phyloP scores from a whole-genome alignment of 1,139 yeast genomes.

The Geotrichum citri-aurantii region DNA sequence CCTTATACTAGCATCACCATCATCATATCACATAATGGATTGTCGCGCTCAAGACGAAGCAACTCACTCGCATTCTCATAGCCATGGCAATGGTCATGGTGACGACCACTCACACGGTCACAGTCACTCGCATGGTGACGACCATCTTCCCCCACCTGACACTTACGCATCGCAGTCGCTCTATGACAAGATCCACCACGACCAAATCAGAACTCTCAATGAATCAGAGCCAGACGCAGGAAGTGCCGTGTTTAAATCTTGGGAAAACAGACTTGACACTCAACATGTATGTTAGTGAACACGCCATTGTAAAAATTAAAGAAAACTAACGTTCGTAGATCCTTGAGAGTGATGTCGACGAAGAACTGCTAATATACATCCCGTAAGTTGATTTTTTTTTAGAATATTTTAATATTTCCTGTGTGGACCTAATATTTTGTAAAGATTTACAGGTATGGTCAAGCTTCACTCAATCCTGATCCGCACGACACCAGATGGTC shows the following conservation, averaged over 20 bases:
- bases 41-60: slow-evolving; percentile 10
- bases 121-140: slow-evolving; percentile 33
- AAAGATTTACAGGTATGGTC: slow-evolving; percentile 58
- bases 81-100: slow-evolving; percentile 28
- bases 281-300: slow-evolving; percentile 27
- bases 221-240: slow-evolving; percentile 48
- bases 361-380: slow-evolving; percentile 66
- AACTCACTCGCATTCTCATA: slow-evolving; percentile 29
- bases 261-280: slow-evolving; percentile 43
- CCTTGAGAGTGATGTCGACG: slow-evolving; percentile 73
- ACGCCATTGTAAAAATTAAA: slow-evolving; percentile 25
- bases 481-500: slow-evolving; percentile 55
- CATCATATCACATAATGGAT: not conserved
- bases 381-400: slow-evolving; percentile 39
- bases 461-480: slow-evolving; percentile 68
- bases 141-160: slow-evolving; percentile 61
- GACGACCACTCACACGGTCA: slow-evolving; percentile 29
- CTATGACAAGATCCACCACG: slow-evolving; percentile 53
- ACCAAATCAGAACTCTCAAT: slow-evolving; percentile 61
- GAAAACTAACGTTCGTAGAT: slow-evolving; percentile 18
- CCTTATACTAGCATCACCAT: not conserved
- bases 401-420: not conserved
- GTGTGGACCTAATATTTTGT: not conserved
- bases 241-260: slow-evolving; percentile 44
- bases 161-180: slow-evolving; percentile 69